Evolutionary conservation across 1,284 basidiomycete species (phyloP), one percentile per base, ranked within the genome.

Genomic region (Sporisorium scitamineum): DNA sequence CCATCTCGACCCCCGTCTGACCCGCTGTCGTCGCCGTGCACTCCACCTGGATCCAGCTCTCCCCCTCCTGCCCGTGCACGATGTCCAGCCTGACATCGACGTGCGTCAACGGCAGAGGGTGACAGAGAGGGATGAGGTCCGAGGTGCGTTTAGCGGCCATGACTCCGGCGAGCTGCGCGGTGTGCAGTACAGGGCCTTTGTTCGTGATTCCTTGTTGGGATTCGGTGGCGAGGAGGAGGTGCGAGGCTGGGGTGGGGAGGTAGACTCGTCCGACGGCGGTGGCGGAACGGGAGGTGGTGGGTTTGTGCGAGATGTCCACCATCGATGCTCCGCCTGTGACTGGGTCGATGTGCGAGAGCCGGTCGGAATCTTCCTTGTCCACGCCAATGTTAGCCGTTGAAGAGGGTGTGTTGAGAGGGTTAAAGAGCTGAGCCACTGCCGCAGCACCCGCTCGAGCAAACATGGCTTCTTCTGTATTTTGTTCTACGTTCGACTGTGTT

Each of bases 1-100:
- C 94, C 93, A 95, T 95, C 87, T 95, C 94, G 26, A 95, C 94
- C 0, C 94, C 94, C 89, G 81, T 83, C 47, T 55, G 66, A 0
- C 65, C 70, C 13, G 48, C 61, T 3, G 81, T 82, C 9, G 42
- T 70, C 0, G 80, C 73, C 3, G 76, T 79, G 41, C 80, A 82
- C 22, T 60, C 53, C 16, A 83, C 63, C 13, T 61, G 26, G 20
- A 83, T 57, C 54, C 71, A 80, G 26, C 74, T 60, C 41, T 61
- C 57, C 7, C 22, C 51, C 1, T 47, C 45, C 0, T 48, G 31
- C 2, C 41, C 29, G 14, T 71, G 72, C 6, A 66, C 51, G 6
- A 78, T 88, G 2, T 86, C 86, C 56, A 95, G 86, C 1, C 84
- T 86, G 6, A 93, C 92, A 24, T 90, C 87, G 59, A 94, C 87